Conservation (phyloP, 2,329 filamentous ascomycete species). For the Fusarium sp. region DNA sequence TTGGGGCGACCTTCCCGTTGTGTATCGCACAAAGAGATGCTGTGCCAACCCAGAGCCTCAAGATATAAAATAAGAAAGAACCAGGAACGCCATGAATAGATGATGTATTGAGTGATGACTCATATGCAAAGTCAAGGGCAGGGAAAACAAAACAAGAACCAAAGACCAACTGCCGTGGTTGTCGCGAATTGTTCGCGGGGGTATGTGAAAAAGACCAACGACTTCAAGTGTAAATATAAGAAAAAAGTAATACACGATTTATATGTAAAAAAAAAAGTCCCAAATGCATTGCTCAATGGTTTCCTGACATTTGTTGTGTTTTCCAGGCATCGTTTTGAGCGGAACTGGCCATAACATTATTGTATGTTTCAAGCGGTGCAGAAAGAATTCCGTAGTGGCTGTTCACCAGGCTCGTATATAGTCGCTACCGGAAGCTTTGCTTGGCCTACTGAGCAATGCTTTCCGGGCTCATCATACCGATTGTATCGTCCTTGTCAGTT, state of each 20-base stretch:
- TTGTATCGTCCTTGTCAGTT: constrained; percentile 73
- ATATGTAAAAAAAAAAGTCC: constrained; percentile 24
- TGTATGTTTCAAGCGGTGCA: background rate
- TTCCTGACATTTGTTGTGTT: background rate
- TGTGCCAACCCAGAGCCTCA: constrained; percentile 11
- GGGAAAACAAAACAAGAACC: constrained; percentile 4
- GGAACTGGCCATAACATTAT: background rate
- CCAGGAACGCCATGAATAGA: constrained; percentile 27
- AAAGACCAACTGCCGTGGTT: constrained; percentile 33
- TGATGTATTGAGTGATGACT: constrained; percentile 13
- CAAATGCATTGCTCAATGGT: background rate
- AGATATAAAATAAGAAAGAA: constrained; percentile 24
- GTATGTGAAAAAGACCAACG: constrained; percentile 29
- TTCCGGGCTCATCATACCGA: constrained; percentile 87
- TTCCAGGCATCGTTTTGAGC: background rate
- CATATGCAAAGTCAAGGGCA: constrained; percentile 18
- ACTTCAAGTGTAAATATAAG: constrained; percentile 22
- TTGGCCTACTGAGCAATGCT: constrained; percentile 67
- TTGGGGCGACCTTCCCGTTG: constrained; percentile 5
- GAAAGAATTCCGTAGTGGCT: background rate
- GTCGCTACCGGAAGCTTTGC: constrained; percentile 30
- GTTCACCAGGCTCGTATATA: background rate
- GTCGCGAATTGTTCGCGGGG: constrained; percentile 10
- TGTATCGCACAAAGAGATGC: constrained; percentile 10
- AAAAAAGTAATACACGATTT: constrained; percentile 39